phyloP scores from a whole-genome alignment of 2,329 filamentous ascomycete species.

The Microcera coccophila region DNA sequence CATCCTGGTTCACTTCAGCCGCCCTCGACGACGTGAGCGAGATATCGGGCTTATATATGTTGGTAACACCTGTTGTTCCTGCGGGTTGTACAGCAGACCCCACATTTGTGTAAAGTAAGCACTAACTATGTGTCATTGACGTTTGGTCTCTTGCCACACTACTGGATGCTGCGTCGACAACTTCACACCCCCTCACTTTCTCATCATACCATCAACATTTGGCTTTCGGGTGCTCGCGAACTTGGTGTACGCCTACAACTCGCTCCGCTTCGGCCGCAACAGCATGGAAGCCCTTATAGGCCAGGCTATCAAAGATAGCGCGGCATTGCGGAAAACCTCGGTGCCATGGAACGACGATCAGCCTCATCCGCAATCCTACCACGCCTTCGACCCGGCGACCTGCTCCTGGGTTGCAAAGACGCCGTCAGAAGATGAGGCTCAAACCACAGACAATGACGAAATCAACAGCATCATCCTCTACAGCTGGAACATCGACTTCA shows the following conservation, averaged over 20 bases:
- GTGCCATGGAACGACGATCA: slow-evolving; percentile 13
- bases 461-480: slow-evolving; percentile 27
- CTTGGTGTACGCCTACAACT: slow-evolving; percentile 9
- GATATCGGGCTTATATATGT: too few species aligned
- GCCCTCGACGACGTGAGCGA: too few species aligned
- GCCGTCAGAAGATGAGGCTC: slow-evolving; percentile 1
- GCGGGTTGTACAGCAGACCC: too few species aligned
- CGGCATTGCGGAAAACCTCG: slow-evolving; percentile 8
- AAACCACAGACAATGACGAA: neutral
- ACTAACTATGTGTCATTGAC: too few species aligned
- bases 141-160: too few species aligned
- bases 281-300: slow-evolving; percentile 13
- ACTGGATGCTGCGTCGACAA: too few species aligned
- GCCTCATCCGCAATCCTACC: slow-evolving; percentile 10
- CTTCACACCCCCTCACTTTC: slow-evolving; percentile 1
- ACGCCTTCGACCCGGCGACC: slow-evolving; percentile 8
- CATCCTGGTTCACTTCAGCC: too few species aligned
- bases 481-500: slow-evolving; percentile 38
- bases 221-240: slow-evolving; percentile 8
- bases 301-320: slow-evolving; percentile 13
- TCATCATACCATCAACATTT: slow-evolving; percentile 7
- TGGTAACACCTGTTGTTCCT: too few species aligned
- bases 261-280: slow-evolving; percentile 9
- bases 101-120: too few species aligned
- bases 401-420: slow-evolving; percentile 11